Evolutionary conservation across 192 early-diverging fungal genomes (phyloP), one percentile per base, ranked within the genome.

Genomic region (Oehlia diaphana): DNA sequence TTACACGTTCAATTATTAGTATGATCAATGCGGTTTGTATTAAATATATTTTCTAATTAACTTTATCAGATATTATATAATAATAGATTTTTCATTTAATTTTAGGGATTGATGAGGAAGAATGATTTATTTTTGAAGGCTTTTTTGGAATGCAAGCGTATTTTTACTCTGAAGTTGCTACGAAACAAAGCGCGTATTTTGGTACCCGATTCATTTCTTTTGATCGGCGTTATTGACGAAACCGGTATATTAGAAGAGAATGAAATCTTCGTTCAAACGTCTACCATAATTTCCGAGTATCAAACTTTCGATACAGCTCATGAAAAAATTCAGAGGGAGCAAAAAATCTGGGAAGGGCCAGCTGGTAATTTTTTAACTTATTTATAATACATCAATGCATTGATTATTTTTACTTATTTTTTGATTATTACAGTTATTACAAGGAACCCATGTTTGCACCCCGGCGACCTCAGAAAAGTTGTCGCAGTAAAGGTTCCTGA

Each of bases 371-470:
- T 31, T 63, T 81, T 37, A 37, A 4, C 3, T 4, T 37, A 37
- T 37, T 19, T 73, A 61, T 4, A 70, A 82, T 0, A 75, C 78
- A 12, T 44, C 9, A 42, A 16, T 39, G 2, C 7, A 70, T n/a
- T 44, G 1, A 13, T 13, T 39, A 4, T 19, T 70, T 3, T n/a
- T 39, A 39, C 44, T 39, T 44, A 70, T 21, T 7, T 26, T 33
- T 39, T n/a, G 0, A 21, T 42, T 21, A 44, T n/a, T 16, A 21
- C 8, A 50, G 82, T 87, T 3, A 83, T 92, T 1, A 84, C 85
- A 7, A 80, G 91, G 26, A 88, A 87, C 49, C 91, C 91, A 0
- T 90, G 90, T 63, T 88, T 92, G 68, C 91, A 92, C 73, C 91
- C 91, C 3, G 91, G 91, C 31, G 91, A 92, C 58, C 73, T 91